Evolutionary conservation across 345 rosid genomes (phyloP), one percentile per base, ranked within the genome.

Genomic region (Alliaria petiolata): DNA sequence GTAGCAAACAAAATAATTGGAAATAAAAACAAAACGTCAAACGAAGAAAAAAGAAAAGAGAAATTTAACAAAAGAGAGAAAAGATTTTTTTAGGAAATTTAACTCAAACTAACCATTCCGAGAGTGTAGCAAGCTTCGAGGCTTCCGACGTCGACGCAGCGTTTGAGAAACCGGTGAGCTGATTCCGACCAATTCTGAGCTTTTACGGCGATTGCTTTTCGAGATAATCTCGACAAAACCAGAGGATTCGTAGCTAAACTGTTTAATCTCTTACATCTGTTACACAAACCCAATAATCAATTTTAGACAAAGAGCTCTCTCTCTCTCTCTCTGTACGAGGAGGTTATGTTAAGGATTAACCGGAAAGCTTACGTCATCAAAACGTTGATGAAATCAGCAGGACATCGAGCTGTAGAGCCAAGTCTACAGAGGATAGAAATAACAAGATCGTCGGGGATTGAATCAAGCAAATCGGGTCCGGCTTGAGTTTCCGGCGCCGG

Each of bases 41-140:
- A n/a, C n/a, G n/a, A n/a, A n/a, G n/a, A n/a, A n/a, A n/a, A n/a
- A n/a, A n/a, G n/a, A n/a, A 9, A 16, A 17, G 33, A 28, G 4
- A 17, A 67, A 43, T 16, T 26, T 45, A 30, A 16, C 26, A 67
- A 51, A 11, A 26, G 4, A 8, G n/a, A 6, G 12, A 22, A 16
- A 9, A 10, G 6, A 26, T 52, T 22, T 19, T 8, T 10, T 3
- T 15, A 5, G 22, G 13, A 57, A 57, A 34, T 9, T 16, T 33
- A 5, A n/a, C 5, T 7, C 5, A 50, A 22, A 69, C 68, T 75
- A 51, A 91, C 97, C 99, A 91, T 95, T 84, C 99, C 99, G 7
- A 95, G 99, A 38, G 90, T 88, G 73, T 95, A 95, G 70, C 85
- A 86, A 62, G 97, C 99, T 75, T 95, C 97, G 22, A 80, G 86